Conservation (phyloP, 2,329 filamentous ascomycete genomes). For the Exophiala mesophila region DNA sequence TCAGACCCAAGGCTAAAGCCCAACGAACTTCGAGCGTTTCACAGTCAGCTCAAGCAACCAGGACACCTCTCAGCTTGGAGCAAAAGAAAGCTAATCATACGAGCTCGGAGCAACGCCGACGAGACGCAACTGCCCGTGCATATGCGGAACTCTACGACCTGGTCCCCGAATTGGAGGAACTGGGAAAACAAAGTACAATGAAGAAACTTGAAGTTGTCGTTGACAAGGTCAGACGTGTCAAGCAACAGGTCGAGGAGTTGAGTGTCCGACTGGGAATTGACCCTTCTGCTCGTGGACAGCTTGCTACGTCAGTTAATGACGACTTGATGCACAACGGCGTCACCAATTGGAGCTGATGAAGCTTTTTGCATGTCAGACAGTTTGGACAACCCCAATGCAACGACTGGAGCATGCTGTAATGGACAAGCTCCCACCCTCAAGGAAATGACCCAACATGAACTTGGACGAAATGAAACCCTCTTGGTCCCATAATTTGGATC, state of each 20-base stretch:
- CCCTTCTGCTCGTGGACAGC: slow-evolving; percentile 9
- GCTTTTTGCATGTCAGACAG: too few species aligned
- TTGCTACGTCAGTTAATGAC: slow-evolving; percentile 4
- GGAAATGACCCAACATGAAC: too few species aligned
- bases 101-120: slow-evolving; percentile 25
- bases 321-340: slow-evolving; percentile 9
- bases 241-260: slow-evolving; percentile 18
- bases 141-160: slow-evolving; percentile 26
- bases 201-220: slow-evolving; percentile 27
- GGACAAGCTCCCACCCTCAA: too few species aligned
- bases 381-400: too few species aligned
- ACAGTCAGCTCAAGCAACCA: slow-evolving; percentile 9
- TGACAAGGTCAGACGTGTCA: slow-evolving; percentile 20
- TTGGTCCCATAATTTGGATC: too few species aligned
- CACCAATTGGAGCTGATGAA: slow-evolving; percentile 12
- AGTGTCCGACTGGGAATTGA: slow-evolving; percentile 17
- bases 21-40: slow-evolving; percentile 1
- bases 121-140: slow-evolving; percentile 24
- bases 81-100: slow-evolving; percentile 28
- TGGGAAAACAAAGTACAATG: slow-evolving; percentile 27
- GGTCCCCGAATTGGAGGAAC: slow-evolving; percentile 23
- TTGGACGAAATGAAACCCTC: too few species aligned
- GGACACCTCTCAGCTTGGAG: slow-evolving; percentile 22
- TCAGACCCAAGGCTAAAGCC: slow-evolving; percentile 15
- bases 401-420: too few species aligned